A percentile compares a stretch with the other conserved stretches of the same genome.
phyloP scores from a whole-genome alignment of 2,329 filamentous ascomycete genomes.

The Diaporthe citrichinensis region DNA sequence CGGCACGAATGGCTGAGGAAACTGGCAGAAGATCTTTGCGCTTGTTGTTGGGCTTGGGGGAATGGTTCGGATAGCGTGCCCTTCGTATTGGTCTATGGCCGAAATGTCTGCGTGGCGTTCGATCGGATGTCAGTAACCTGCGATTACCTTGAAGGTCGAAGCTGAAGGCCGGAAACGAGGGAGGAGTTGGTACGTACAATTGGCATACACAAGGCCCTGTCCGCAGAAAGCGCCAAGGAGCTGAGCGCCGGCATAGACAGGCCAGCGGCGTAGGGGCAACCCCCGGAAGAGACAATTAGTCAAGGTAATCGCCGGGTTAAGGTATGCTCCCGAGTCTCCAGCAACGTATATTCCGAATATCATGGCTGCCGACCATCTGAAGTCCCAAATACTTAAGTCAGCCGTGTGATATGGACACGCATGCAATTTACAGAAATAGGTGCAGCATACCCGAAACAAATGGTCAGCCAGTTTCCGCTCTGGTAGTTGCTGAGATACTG shows the following conservation, averaged over 20 bases:
- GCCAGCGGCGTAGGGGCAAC: constrained; percentile 25
- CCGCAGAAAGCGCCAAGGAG: constrained; percentile 22
- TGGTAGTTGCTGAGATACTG: constrained; percentile 27
- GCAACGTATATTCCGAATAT: constrained; percentile 31
- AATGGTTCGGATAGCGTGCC: constrained; percentile 13
- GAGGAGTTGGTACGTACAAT: not conserved
- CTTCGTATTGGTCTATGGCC: constrained; percentile 32
- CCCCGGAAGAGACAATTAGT: constrained; percentile 33
- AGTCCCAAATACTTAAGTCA: not conserved
- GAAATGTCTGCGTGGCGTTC: not conserved
- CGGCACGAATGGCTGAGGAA: constrained; percentile 24
- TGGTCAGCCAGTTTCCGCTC: constrained; percentile 20
- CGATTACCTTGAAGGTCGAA: too few relatives aligned
- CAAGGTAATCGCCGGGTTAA: constrained; percentile 31
- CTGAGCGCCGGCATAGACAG: constrained; percentile 17
- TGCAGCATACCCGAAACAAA: constrained; percentile 21
- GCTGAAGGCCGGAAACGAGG: not conserved
- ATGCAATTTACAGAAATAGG: not conserved
- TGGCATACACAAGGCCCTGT: constrained; percentile 27
- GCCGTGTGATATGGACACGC: not conserved
- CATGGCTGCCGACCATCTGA: constrained; percentile 30
- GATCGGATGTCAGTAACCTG: not conserved
- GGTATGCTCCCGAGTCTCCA: constrained; percentile 26
- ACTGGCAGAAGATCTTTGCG: constrained; percentile 34
- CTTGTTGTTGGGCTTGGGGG: constrained; percentile 14